Conservation (phyloP, 1,284 basidiomycete species). For the Wallemia mellicola region DNA sequence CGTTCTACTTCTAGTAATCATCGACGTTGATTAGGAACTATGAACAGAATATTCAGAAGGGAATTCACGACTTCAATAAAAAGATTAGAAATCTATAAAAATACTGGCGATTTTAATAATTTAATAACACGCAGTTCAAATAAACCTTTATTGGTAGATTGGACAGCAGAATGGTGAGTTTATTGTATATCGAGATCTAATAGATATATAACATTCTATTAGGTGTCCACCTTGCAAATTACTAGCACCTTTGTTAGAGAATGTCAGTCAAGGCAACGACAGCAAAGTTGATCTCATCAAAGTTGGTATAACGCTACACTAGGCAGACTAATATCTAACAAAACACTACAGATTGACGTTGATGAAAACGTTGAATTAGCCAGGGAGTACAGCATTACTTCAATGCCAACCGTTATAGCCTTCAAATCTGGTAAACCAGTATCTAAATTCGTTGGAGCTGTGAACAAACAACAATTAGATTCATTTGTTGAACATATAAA, state of each 20-base stretch:
- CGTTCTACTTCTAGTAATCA: neutral
- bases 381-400: conserved; percentile 37
- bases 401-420: conserved; percentile 48
- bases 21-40: neutral
- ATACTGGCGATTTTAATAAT: neutral
- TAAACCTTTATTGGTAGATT: neutral
- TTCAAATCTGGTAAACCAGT: conserved; percentile 38
- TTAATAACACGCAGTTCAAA: too few relatives aligned
- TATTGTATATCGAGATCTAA: too few relatives aligned
- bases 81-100: neutral
- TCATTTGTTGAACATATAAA: neutral
- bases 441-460: conserved; percentile 32
- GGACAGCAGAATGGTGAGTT: neutral
- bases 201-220: neutral
- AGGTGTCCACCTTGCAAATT: neutral
- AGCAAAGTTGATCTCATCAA: neutral
- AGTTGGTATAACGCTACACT: neutral
- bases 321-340: too few relatives aligned
- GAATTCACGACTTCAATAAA: neutral
- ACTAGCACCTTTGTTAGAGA: neutral
- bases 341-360: conserved; percentile 8
- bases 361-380: conserved; percentile 17
- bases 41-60: neutral
- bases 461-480: conserved; percentile 4
- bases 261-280: neutral